A percentile compares a stretch with the other conserved stretches of the same genome.
Conservation (phyloP, 805 yeast species). For the Saccharomycopsis selenospora region DNA sequence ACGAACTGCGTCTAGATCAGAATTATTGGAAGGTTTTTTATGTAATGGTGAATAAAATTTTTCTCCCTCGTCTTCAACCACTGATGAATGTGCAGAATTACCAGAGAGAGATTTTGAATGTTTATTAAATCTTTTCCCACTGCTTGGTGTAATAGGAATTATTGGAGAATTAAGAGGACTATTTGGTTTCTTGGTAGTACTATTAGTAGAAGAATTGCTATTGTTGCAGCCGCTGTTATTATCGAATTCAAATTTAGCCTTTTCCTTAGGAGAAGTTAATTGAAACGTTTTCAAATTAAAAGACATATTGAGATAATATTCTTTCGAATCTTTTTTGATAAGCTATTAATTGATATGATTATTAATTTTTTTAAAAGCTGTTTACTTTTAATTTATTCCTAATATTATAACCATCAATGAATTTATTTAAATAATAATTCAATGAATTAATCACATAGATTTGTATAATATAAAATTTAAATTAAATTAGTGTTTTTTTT, state of each 20-base stretch:
- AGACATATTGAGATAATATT: not conserved
- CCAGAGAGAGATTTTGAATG: slow-evolving; percentile 7
- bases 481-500: no score
- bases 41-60: slow-evolving; percentile 16
- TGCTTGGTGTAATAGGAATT: not conserved
- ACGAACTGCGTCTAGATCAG: slow-evolving; percentile 20
- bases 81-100: slow-evolving; percentile 7
- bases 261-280: not conserved
- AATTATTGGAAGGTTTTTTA: slow-evolving; percentile 9
- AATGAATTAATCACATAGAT: no score
- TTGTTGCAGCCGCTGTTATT: not conserved
- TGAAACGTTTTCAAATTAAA: slow-evolving; percentile 1
- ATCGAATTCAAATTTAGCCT: not conserved
- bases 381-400: no score
- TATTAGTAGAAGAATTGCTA: not conserved
- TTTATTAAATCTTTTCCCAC: not conserved
- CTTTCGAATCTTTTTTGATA: no score
- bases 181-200: not conserved
- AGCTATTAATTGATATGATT: no score
- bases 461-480: no score
- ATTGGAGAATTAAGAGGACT: not conserved
- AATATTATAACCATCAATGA: no score
- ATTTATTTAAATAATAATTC: no score
- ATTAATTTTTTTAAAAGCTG: no score
- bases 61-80: slow-evolving; percentile 20